A percentile compares a stretch with the other conserved stretches of the same genome.
Conservation (phyloP, 176 grass and related monocot species). For the Lolium perenne region DNA sequence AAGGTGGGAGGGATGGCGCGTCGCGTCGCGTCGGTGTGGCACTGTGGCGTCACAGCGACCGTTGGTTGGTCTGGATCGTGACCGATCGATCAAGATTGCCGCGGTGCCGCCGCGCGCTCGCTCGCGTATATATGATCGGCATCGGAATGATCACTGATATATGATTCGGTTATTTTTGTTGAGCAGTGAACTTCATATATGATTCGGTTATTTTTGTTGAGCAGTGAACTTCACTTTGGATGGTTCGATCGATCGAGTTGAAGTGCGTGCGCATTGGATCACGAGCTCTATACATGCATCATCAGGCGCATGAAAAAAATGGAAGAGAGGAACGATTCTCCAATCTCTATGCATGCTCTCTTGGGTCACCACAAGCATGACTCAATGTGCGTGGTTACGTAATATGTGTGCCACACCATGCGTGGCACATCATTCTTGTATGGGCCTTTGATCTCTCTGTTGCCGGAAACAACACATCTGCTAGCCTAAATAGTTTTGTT, state of each 20-base stretch:
- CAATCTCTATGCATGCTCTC: slow-evolving; percentile 3
- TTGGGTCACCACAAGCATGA: background rate
- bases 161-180: too few relatives aligned
- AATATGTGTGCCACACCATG: background rate
- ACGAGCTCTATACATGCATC: background rate
- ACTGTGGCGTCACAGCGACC: slow-evolving; percentile 38
- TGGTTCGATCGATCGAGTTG: slow-evolving; percentile 1
- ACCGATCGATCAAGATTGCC: background rate
- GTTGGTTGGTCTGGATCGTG: slow-evolving; percentile 33
- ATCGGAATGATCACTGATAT: background rate
- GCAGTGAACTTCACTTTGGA: background rate
- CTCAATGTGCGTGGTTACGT: background rate
- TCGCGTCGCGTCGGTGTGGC: slow-evolving; percentile 45
- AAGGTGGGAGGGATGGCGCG: slow-evolving; percentile 29
- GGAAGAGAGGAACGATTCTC: background rate
- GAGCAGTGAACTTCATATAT: too few relatives aligned
- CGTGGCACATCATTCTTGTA: background rate
- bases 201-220: too few relatives aligned
- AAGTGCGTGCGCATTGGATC: slow-evolving; percentile 16
- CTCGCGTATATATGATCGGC: background rate
- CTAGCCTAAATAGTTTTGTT: too few relatives aligned
- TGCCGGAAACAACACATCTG: too few relatives aligned
- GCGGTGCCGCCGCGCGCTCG: background rate
- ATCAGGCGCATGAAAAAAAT: background rate
- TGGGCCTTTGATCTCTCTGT: background rate